Conservation (phyloP, 768 basidiomycete genomes). For the Saitozyma podzolica region DNA sequence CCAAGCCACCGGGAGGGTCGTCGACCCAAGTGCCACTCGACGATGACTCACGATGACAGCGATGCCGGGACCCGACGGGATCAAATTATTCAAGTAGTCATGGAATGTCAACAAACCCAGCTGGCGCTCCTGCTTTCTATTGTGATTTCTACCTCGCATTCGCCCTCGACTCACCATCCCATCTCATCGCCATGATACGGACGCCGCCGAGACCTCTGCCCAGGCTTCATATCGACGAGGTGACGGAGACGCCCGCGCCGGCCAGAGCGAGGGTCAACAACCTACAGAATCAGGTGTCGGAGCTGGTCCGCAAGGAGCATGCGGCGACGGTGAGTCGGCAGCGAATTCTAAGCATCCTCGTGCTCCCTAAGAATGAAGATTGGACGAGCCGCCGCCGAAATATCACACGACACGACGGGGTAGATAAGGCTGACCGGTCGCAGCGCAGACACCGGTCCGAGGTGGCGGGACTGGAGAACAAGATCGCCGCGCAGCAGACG, state of each 20-base stretch:
- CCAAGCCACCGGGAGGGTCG: too few species aligned
- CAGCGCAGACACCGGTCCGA: slow-evolving; percentile 29
- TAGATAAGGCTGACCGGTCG: not conserved
- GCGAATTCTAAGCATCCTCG: not conserved
- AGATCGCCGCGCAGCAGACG: slow-evolving; percentile 8
- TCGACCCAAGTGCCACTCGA: too few species aligned
- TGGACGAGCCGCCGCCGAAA: not conserved
- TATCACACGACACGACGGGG: not conserved
- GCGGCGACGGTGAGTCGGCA: slow-evolving; percentile 18
- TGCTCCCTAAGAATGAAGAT: not conserved
- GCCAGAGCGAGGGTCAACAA: slow-evolving; percentile 30
- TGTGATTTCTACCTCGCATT: too few species aligned
- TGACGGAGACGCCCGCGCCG: slow-evolving; percentile 33
- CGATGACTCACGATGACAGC: too few species aligned
- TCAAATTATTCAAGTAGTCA: too few species aligned
- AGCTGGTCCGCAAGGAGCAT: slow-evolving; percentile 35
- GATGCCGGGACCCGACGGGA: too few species aligned
- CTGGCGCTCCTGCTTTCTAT: too few species aligned
- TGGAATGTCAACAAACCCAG: too few species aligned
- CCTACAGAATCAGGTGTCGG: slow-evolving; percentile 32
- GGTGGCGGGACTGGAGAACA: slow-evolving; percentile 14
- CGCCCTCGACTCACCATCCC: too few species aligned
- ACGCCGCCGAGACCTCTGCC: too few species aligned
- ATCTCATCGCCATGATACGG: too few species aligned
- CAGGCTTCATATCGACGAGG: slow-evolving; percentile 13